Evolutionary conservation across 495 filamentous ascomycete genomes (phyloP).

Genomic region (Choiromyces venosus): DNA sequence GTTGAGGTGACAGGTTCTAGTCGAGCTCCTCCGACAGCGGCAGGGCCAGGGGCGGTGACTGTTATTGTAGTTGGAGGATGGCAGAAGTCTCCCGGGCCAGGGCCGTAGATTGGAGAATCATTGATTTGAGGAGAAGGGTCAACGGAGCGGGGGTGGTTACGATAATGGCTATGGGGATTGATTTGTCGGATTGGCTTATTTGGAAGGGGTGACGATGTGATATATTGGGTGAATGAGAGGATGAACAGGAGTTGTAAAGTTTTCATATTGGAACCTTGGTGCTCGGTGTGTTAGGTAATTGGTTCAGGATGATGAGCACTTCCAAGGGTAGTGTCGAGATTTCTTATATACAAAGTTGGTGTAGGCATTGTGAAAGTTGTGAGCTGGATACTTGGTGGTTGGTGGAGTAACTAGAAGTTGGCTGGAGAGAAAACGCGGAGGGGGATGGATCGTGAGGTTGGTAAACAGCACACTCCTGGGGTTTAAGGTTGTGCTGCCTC

Average conservation of each 20-base stretch:
- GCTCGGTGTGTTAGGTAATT: not conserved
- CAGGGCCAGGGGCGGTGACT: not conserved
- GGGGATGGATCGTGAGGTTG: not conserved
- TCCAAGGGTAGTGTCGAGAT: not conserved
- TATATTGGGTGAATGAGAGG: not conserved
- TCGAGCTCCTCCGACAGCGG: not conserved
- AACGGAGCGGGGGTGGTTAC: not conserved
- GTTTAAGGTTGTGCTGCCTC: not conserved
- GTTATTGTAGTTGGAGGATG: not conserved
- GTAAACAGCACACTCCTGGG: not conserved
- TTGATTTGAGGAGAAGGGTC: not conserved
- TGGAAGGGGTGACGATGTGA: not conserved
- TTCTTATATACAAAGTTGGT: not conserved
- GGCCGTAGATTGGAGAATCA: not conserved
- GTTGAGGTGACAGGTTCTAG: not conserved
- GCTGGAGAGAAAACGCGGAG: not conserved
- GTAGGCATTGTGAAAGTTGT: not conserved
- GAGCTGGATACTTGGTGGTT: not conserved
- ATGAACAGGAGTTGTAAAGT: not conserved
- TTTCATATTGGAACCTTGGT: not conserved
- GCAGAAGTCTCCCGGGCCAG: not conserved
- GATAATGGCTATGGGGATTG: not conserved
- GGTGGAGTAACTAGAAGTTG: not conserved
- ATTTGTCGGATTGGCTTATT: not conserved
- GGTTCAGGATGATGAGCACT: not conserved